phyloP scores from a whole-genome alignment of 805 yeast species.

The Saturnispora halmiae region DNA sequence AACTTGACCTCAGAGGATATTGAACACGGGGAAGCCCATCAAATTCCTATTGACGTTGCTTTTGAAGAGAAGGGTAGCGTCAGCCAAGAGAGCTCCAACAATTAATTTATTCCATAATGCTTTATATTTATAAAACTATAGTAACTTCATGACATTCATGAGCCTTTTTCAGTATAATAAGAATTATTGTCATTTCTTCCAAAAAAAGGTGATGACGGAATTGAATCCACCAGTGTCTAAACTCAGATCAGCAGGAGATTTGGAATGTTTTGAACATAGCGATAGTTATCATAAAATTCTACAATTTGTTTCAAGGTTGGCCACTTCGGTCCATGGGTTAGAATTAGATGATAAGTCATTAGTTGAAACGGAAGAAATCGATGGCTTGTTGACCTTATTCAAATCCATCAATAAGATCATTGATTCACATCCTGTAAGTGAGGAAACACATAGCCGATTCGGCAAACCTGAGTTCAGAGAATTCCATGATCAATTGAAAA shows the following conservation, averaged over 20 bases:
- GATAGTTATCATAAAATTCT: slow-evolving; percentile 42
- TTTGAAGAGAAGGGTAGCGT: slow-evolving; percentile 1
- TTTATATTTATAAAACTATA: no score
- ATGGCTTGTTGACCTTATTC: slow-evolving; percentile 34
- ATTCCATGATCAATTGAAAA: slow-evolving; percentile 59
- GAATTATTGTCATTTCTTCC: no score
- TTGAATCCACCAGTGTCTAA: slow-evolving; percentile 18
- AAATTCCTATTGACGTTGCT: slow-evolving; percentile 6
- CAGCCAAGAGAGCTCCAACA: no score
- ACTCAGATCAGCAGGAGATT: slow-evolving; percentile 37
- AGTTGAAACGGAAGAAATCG: slow-evolving; percentile 15
- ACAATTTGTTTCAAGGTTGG: slow-evolving; percentile 47
- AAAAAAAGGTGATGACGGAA: no score
- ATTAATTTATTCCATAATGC: no score
- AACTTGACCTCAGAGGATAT: slow-evolving; percentile 20
- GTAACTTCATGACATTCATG: neutral
- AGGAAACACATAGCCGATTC: slow-evolving; percentile 67
- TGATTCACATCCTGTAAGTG: slow-evolving; percentile 53
- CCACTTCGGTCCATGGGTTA: slow-evolving; percentile 46
- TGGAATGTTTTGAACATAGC: slow-evolving; percentile 50
- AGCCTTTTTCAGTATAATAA: neutral
- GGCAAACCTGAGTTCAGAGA: slow-evolving; percentile 86
- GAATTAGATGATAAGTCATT: slow-evolving; percentile 20
- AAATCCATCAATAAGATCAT: slow-evolving; percentile 38
- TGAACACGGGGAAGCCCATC: slow-evolving; percentile 13